Evolutionary conservation across 352 stramenopile species (phyloP).

Genomic region (Phytophthora fragariae): DNA sequence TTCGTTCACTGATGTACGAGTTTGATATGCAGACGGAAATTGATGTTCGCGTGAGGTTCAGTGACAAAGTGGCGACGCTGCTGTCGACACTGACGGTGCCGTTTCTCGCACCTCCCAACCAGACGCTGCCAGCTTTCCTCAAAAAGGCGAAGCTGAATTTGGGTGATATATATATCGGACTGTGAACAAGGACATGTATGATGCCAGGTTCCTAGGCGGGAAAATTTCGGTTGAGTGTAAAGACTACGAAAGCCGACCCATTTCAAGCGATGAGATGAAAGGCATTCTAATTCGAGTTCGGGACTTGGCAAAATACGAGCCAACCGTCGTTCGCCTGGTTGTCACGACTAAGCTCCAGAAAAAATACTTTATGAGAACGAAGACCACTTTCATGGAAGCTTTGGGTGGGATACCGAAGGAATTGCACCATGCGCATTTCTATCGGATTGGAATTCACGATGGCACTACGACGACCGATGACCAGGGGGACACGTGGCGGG

Average conservation of each 20-base stretch:
- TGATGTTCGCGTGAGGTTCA: conserved; percentile 3
- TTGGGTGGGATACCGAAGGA: background rate
- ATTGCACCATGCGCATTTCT: background rate
- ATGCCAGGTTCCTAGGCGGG: background rate
- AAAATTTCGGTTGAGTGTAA: conserved; percentile 9
- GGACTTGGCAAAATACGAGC: background rate
- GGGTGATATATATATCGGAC: background rate
- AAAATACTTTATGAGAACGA: background rate
- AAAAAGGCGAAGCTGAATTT: background rate
- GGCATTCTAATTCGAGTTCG: background rate
- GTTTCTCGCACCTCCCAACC: conserved; percentile 5
- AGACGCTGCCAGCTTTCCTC: background rate
- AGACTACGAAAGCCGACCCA: background rate
- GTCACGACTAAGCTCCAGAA: conserved; percentile 1
- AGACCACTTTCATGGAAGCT: background rate
- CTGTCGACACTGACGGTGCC: background rate
- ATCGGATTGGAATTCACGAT: background rate
- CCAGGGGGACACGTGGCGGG: background rate
- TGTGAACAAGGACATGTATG: background rate
- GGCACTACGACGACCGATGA: background rate
- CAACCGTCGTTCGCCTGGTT: background rate
- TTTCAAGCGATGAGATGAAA: background rate
- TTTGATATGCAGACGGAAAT: background rate
- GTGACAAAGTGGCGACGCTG: background rate
- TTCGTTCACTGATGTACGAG: background rate